Base-by-base conservation (phyloP, 1,139 yeast species). In the Citeromyces hawaiiensis region DNA sequence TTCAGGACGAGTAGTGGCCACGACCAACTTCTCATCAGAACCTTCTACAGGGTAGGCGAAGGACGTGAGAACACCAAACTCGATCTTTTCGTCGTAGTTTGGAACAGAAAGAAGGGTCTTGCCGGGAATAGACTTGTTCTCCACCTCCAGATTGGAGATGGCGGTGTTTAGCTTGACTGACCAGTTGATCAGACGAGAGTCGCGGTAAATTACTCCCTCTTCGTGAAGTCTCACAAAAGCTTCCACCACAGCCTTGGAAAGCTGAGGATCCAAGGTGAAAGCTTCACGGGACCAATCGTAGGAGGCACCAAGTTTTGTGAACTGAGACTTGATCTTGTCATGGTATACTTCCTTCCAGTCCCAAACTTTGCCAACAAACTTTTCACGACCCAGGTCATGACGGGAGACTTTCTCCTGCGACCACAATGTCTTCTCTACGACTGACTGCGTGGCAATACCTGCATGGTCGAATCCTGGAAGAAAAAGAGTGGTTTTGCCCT, bases 401-500 rank as follows among this genome's bases (percentile, higher is more conserved):
- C 97, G 82, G 41, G 98, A 86, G 59, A 82, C 74, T 64, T 79
- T 72, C 57, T 86, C 88, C 50, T 76, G 75, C 42, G 85, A 83
- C 95, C 95, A 87, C 37, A 91, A 62, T 68, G 83, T 93, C 64
- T 91, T 93, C 65, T 91, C 99, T 47, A 91, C 98, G 49, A 93
- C 98, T 18, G 96, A 85, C 63, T 91, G 99, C 16, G 98, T 93
- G 37, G 96, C 94, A 61, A 91, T 88, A 71, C 99, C 99, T 23
- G 98, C 98, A 58, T 91, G 99, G 62, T 91, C 98, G 55, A 91
- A 91, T 36, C 99, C 99, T 39, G 98, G 98, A 47, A 91, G 62
- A 61, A 83, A 93, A 47, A 91, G 68, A 16, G 91, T 88, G 39
- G 97, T 87, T 63, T 83, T 85, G 41, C 98, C 98, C 63, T 80